Evolutionary conservation across 2,329 filamentous ascomycete genomes (phyloP).

Genomic region (Aspergillus phoenicis): DNA sequence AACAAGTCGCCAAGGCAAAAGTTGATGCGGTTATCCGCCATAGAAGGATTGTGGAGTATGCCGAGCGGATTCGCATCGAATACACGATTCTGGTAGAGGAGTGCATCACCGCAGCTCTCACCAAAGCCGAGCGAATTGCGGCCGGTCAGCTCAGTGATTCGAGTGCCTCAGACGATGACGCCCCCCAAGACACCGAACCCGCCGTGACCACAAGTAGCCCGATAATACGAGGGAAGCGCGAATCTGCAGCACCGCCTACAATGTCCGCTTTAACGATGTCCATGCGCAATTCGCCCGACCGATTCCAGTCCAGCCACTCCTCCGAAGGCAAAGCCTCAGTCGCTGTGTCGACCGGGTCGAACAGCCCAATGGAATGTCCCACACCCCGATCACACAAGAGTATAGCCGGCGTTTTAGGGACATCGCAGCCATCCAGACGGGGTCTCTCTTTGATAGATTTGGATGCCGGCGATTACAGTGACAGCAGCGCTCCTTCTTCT

Average conservation of each 20-base stretch:
- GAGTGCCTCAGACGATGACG: constrained; percentile 61
- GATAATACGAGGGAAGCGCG: constrained; percentile 12
- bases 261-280: constrained; percentile 59
- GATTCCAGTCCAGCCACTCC: constrained; percentile 46
- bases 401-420: constrained; percentile 59
- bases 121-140: constrained; percentile 85
- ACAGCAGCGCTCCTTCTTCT: constrained; percentile 85
- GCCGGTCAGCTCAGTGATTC: constrained; percentile 83
- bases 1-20: constrained; percentile 79
- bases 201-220: constrained; percentile 15
- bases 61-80: constrained; percentile 91
- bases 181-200: constrained; percentile 41
- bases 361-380: constrained; percentile 85
- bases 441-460: constrained; percentile 80
- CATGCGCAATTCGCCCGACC: constrained; percentile 57
- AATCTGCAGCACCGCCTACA: constrained; percentile 22
- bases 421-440: constrained; percentile 65
- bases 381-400: constrained; percentile 83
- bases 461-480: constrained; percentile 78
- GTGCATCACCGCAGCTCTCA: constrained; percentile 88
- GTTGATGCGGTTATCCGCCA: constrained; percentile 92
- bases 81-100: constrained; percentile 92
- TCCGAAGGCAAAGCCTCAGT: constrained; percentile 58
- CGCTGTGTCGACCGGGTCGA: constrained; percentile 78
- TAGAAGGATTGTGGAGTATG: constrained; percentile 90